A percentile compares a stretch with the other conserved stretches of the same genome.
Conservation (phyloP, 208 protist genomes). For the Phytomonas sp. region DNA sequence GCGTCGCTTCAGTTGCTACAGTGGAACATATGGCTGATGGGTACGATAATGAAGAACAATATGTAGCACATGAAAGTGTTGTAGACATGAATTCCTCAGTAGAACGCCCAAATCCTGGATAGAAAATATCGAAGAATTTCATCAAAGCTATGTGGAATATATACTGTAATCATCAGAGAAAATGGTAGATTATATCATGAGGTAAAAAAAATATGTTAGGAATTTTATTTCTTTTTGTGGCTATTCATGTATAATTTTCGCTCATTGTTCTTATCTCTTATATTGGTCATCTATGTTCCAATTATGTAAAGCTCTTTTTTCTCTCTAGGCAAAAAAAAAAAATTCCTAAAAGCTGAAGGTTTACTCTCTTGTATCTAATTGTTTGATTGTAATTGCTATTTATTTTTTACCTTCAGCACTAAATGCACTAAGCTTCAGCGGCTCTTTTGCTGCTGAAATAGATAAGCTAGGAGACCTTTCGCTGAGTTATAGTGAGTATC, state of each 20-base stretch:
- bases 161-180: not conserved
- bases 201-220: not conserved
- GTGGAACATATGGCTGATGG: too few relatives aligned
- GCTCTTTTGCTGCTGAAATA: too few relatives aligned
- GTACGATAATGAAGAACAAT: conserved; percentile 3
- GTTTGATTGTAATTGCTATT: conserved; percentile 2
- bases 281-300: not conserved
- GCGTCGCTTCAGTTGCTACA: conserved; percentile 26
- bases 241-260: not conserved
- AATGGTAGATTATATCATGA: not conserved
- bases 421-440: not conserved
- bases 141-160: not conserved
- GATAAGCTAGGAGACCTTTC: too few relatives aligned
- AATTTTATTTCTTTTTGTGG: not conserved
- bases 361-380: conserved; percentile 5
- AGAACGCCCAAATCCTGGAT: too few relatives aligned
- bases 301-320: conserved; percentile 1
- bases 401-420: conserved; percentile 7
- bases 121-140: too few relatives aligned
- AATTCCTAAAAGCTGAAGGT: not conserved
- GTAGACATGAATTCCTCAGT: not conserved
- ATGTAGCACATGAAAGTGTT: conserved; percentile 3
- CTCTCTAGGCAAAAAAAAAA: not conserved
- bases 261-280: not conserved
- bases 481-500: too few relatives aligned